Evolutionary conservation across 306 rosid species (phyloP).

Genomic region (Vigna nakashimae): DNA sequence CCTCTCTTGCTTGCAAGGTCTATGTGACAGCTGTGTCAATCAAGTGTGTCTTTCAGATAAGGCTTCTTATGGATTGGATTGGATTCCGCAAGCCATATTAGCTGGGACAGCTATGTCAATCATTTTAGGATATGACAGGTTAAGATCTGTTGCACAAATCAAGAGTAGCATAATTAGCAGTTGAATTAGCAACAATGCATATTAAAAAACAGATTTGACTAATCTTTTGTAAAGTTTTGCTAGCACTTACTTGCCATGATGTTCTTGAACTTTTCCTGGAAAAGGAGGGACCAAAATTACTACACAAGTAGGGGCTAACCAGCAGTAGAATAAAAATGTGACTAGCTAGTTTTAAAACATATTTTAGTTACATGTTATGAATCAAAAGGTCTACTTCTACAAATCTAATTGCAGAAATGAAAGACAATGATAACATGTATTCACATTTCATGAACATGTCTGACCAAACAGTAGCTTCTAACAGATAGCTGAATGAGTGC

Average conservation of each 20-base stretch:
- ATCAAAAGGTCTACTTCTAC: background rate
- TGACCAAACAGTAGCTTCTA: background rate
- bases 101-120: slow-evolving; percentile 92
- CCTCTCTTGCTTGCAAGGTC: slow-evolving; percentile 14
- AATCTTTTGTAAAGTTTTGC: slow-evolving; percentile 5
- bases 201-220: slow-evolving; percentile 5
- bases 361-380: slow-evolving; percentile 15
- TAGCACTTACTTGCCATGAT: slow-evolving; percentile 87
- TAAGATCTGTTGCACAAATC: slow-evolving; percentile 71
- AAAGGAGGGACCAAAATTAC: slow-evolving; percentile 39
- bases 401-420: background rate
- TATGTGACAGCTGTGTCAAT: background rate
- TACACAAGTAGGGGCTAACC: slow-evolving; percentile 24
- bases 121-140: slow-evolving; percentile 88
- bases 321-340: slow-evolving; percentile 9
- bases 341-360: background rate
- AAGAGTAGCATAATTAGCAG: slow-evolving; percentile 32
- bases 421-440: background rate
- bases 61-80: slow-evolving; percentile 62
- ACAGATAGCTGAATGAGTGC: slow-evolving; percentile 8
- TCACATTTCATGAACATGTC: slow-evolving; percentile 14
- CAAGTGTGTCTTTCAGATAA: slow-evolving; percentile 4
- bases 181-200: slow-evolving; percentile 23
- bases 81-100: slow-evolving; percentile 89
- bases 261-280: slow-evolving; percentile 82